Evolutionary conservation across 164 flowering plant genomes (phyloP).

Genomic region (Umbilicus rupestris): DNA sequence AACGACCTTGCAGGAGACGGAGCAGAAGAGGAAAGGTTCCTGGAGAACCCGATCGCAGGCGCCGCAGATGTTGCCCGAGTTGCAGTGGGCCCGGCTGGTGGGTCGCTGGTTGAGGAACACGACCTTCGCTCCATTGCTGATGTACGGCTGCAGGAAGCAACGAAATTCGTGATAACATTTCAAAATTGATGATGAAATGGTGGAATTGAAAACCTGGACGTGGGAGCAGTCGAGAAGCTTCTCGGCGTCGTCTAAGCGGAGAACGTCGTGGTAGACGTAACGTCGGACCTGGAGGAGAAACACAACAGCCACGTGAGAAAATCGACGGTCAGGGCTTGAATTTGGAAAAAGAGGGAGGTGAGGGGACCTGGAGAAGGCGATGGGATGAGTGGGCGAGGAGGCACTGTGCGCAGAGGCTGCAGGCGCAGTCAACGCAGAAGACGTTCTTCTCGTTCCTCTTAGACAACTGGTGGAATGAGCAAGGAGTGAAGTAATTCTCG

Average conservation of each 20-base stretch:
- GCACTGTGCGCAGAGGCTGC: conserved; percentile 72
- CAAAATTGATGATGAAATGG: neutral
- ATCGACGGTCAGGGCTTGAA: neutral
- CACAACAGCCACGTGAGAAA: neutral
- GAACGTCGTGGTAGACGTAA: conserved; percentile 79
- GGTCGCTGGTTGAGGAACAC: conserved; percentile 70
- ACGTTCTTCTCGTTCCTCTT: conserved; percentile 87
- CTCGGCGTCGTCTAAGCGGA: conserved; percentile 62
- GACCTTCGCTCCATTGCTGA: conserved; percentile 69
- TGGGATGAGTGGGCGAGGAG: conserved; percentile 57
- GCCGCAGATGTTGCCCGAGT: conserved; percentile 55
- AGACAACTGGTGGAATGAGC: conserved; percentile 52
- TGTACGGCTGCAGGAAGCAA: conserved; percentile 38
- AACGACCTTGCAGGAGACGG: conserved; percentile 79
- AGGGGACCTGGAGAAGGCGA: conserved; percentile 60
- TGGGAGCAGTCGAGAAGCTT: conserved; percentile 60
- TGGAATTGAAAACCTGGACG: conserved; percentile 37
- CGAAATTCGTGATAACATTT: neutral
- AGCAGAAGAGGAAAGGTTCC: conserved; percentile 69
- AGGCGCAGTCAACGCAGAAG: conserved; percentile 74
- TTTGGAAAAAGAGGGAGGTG: too few species aligned
- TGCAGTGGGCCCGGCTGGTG: conserved; percentile 46
- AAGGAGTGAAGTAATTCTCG: conserved; percentile 70
- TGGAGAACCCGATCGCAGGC: conserved; percentile 69
- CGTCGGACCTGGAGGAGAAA: conserved; percentile 50